Conservation (phyloP, 257 asterid genomes). For the Fraxinus excelsior region DNA sequence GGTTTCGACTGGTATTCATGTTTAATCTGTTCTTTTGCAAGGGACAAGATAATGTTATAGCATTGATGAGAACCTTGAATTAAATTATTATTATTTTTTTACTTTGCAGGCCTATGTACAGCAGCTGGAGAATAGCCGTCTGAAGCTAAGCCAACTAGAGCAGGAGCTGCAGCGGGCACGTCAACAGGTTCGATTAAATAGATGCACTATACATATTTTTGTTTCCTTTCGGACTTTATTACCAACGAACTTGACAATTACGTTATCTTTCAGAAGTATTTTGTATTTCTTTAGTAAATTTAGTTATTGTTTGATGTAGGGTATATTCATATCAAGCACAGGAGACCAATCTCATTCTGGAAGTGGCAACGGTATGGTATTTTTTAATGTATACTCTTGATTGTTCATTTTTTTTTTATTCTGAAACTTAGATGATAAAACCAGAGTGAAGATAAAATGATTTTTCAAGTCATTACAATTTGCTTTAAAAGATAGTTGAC, state of each 20-base stretch:
- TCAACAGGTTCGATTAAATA: constrained; percentile 45
- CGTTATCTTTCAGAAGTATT: background rate
- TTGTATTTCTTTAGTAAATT: background rate
- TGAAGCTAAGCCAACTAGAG: constrained; percentile 85
- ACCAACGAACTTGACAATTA: background rate
- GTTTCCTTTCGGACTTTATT: background rate
- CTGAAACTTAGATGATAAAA: too few relatives aligned
- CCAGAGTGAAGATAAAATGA: background rate
- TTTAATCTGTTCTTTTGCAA: background rate
- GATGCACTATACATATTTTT: background rate
- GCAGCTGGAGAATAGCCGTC: constrained; percentile 91
- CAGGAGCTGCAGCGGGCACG: constrained; percentile 94
- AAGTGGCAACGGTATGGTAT: constrained; percentile 65
- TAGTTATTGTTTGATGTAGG: constrained; percentile 35
- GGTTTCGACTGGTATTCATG: constrained; percentile 9
- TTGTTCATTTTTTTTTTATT: background rate
- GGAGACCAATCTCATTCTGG: constrained; percentile 73
- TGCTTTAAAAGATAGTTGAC: background rate
- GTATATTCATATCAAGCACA: constrained; percentile 61
- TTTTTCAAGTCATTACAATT: background rate
- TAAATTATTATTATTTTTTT: constrained; percentile 15
- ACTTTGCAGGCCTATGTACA: constrained; percentile 83
- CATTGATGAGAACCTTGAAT: background rate
- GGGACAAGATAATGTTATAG: background rate
- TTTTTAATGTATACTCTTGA: constrained; percentile 1